Evolutionary conservation across 2,329 filamentous ascomycete species (phyloP), one percentile per base, ranked within the genome.

Genomic region (Mollisiaceae sp.): DNA sequence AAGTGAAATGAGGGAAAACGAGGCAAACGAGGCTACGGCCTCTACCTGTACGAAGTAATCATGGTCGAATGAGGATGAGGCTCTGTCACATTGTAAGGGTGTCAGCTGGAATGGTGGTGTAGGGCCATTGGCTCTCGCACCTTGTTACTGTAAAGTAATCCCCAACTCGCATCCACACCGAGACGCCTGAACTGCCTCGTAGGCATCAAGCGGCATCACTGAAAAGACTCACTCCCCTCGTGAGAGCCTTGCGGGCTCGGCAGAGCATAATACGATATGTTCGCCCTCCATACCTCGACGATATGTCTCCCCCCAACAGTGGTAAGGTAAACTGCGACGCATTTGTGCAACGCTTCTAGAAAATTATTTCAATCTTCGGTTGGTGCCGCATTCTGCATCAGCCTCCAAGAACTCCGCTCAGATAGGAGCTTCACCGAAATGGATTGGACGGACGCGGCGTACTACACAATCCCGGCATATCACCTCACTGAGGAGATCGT

Each of bases 401-500:
- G n/a, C 45, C 45, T 50, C 45, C 12, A 24, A 27, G 20, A 2
- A 27, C 45, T 27, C 15, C 6, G 8, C 14, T 35, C 27, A 27
- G 15, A 32, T 32, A 32, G 27, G 27, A 8, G 27, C 15, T n/a
- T 35, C 18, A 27, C 24, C 27, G 27, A 56, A 24, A 56, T 59
- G 38, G 57, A 27, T 32, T 45, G 27, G 20, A 47, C 14, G 15
- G 24, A 59, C 1, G 38, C 52, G 1, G 24, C 2, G 20, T 67
- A 58, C 58, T 18, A 62, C n/a, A 43, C 50, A 15, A 62, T 65
- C 32, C 59, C 65, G 12, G 62, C 65, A 12, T 67, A 67, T 59
- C 62, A 39, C 27, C 50, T 67, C 20, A 50, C 20, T 15, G 39
- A 52, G 22, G 50, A 61, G 12, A 62, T 50, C 41, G 52, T 67